These are phyloP conservation scores for Talaromyces wortmannii DNA, from an alignment of 495 filamentous ascomycete genomes.

Conservation along the genomic window DNA sequence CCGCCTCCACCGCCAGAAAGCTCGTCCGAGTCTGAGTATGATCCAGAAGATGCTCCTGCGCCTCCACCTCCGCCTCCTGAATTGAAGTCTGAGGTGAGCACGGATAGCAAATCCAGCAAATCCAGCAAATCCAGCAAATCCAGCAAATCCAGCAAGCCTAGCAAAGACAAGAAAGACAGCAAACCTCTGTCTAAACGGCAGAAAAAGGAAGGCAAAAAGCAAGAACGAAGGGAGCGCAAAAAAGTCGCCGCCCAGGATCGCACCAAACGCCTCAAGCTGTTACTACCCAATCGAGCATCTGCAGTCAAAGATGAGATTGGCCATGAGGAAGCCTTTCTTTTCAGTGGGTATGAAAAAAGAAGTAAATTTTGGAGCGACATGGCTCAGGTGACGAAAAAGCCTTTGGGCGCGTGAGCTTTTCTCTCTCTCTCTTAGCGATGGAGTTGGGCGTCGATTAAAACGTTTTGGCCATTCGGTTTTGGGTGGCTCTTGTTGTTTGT, in stretches of 20 bases:
- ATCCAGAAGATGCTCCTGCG: constrained; percentile 12
- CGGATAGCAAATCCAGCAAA: too few species aligned
- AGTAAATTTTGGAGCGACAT: constrained; percentile 12
- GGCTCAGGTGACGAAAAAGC: constrained; percentile 12
- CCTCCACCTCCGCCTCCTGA: constrained; percentile 15
- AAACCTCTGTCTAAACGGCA: not conserved
- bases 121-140: not conserved
- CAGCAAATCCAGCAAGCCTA: not conserved
- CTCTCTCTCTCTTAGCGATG: too few species aligned
- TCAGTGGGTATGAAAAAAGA: constrained; percentile 22
- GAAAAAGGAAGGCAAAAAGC: not conserved
- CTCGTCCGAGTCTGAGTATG: constrained; percentile 7
- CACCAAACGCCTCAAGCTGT: constrained; percentile 16
- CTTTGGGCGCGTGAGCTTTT: constrained; percentile 11
- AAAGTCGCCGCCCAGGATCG: constrained; percentile 14
- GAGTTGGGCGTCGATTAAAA: too few species aligned
- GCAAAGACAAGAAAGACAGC: not conserved
- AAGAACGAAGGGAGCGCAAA: constrained; percentile 13
- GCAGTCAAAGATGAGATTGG: constrained; percentile 14
- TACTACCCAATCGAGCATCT: constrained; percentile 21
- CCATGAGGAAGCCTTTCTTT: constrained; percentile 17
- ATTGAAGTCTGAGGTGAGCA: not conserved
- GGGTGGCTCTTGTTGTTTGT: too few species aligned
- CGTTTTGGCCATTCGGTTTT: too few species aligned
- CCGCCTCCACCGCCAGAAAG: constrained; percentile 20